Evolutionary conservation across 1,139 yeast species (phyloP).

Genomic region (Pichia sp.): DNA sequence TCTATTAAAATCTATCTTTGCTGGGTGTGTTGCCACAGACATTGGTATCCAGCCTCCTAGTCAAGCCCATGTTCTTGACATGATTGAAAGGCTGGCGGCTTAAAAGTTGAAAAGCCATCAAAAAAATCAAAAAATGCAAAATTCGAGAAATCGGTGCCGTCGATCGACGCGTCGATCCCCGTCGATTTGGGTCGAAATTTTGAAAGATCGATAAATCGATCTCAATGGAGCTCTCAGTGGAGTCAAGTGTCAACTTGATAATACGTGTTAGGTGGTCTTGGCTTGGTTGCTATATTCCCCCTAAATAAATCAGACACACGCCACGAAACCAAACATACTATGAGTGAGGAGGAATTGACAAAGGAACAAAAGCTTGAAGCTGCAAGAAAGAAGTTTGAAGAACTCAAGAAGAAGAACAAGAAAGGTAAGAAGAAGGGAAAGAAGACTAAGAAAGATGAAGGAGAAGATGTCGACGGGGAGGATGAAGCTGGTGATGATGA

Average conservation of each 20-base stretch:
- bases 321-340: too few species aligned
- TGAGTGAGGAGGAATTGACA: slow-evolving; percentile 27
- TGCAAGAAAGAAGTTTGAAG: slow-evolving; percentile 54
- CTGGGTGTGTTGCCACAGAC: too few species aligned
- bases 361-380: slow-evolving; percentile 54
- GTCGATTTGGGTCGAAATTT: not conserved
- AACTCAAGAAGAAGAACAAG: slow-evolving; percentile 41
- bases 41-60: too few species aligned
- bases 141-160: too few species aligned
- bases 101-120: too few species aligned
- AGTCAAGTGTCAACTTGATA: too few species aligned
- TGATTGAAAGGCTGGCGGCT: too few species aligned
- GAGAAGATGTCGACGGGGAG: slow-evolving; percentile 7
- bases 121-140: too few species aligned
- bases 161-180: not conserved
- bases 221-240: too few species aligned
- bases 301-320: too few species aligned
- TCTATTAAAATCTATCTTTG: too few species aligned
- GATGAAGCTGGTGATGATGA: slow-evolving; percentile 6
- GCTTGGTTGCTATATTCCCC: not conserved
- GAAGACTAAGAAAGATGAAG: slow-evolving; percentile 19
- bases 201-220: not conserved
- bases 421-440: slow-evolving; percentile 24
- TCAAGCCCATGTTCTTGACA: too few species aligned
- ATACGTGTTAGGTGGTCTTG: not conserved